Conservation (phyloP, 2,329 filamentous ascomycete genomes). For the Kalmusia sp. region DNA sequence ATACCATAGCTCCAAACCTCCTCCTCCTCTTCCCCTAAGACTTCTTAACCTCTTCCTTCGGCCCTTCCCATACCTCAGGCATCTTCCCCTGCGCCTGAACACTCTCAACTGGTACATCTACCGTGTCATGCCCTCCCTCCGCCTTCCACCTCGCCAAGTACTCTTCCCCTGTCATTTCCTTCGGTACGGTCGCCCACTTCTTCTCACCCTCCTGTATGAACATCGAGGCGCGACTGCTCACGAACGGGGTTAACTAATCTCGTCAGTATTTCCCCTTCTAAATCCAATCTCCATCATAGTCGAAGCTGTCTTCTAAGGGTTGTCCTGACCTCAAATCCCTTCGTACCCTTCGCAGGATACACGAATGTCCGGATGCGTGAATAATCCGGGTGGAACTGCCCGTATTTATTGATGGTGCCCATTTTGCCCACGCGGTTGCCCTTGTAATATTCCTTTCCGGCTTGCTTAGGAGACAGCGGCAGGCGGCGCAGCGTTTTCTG, state of each 20-base stretch:
- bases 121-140: slow-evolving; percentile 37
- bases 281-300: neutral
- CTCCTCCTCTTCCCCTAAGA: neutral
- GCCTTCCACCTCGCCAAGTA: slow-evolving; percentile 45
- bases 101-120: slow-evolving; percentile 11
- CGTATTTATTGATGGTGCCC: slow-evolving; percentile 83
- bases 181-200: slow-evolving; percentile 12
- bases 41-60: slow-evolving; percentile 15
- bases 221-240: slow-evolving; percentile 66
- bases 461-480: slow-evolving; percentile 88
- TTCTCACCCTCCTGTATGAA: slow-evolving; percentile 17
- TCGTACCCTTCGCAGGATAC: slow-evolving; percentile 72
- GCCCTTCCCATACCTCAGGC: slow-evolving; percentile 36
- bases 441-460: slow-evolving; percentile 96
- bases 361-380: slow-evolving; percentile 89
- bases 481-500: slow-evolving; percentile 75
- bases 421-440: slow-evolving; percentile 88
- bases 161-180: slow-evolving; percentile 38
- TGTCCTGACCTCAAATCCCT: slow-evolving; percentile 48
- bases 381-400: slow-evolving; percentile 85
- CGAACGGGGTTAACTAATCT: slow-evolving; percentile 78
- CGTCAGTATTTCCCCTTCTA: slow-evolving; percentile 15
- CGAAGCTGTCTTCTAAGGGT: neutral
- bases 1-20: no score
- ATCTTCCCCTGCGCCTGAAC: slow-evolving; percentile 22